A percentile compares a stretch with the other conserved stretches of the same genome.
Evolutionary conservation across 441 rosid species (phyloP).

Genomic region (Hura crepitans): DNA sequence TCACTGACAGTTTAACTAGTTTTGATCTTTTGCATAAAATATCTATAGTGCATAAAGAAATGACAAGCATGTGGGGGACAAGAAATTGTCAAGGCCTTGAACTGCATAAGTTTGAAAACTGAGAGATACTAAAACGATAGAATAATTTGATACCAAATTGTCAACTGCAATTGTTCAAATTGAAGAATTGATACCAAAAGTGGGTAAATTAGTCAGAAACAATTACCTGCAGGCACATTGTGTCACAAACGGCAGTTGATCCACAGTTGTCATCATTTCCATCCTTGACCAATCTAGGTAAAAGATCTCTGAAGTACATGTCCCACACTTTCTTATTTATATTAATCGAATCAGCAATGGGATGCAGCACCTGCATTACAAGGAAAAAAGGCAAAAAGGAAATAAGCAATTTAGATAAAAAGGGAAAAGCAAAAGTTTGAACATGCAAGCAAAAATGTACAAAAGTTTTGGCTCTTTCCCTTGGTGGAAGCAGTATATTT

Average conservation of each 20-base stretch:
- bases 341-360: conserved; percentile 69
- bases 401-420: neutral
- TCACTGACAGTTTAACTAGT: too few species aligned
- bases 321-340: conserved; percentile 74
- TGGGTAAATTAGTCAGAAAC: neutral
- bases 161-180: neutral
- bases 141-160: neutral
- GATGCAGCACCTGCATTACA: conserved; percentile 60
- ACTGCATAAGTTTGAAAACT: neutral
- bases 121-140: neutral
- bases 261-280: conserved; percentile 94
- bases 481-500: neutral
- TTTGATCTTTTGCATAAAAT: neutral
- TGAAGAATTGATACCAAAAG: neutral
- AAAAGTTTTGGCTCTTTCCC: neutral
- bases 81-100: neutral
- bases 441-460: neutral
- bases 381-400: conserved; percentile 5
- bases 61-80: neutral
- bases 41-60: neutral
- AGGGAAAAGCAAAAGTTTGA: neutral
- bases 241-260: conserved; percentile 86
- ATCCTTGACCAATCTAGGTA: conserved; percentile 69
- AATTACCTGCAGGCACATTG: conserved; percentile 76
- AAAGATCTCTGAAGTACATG: conserved; percentile 77